Conservation (phyloP, 2,329 filamentous ascomycete species). For the Cryphonectria nitschkei region DNA sequence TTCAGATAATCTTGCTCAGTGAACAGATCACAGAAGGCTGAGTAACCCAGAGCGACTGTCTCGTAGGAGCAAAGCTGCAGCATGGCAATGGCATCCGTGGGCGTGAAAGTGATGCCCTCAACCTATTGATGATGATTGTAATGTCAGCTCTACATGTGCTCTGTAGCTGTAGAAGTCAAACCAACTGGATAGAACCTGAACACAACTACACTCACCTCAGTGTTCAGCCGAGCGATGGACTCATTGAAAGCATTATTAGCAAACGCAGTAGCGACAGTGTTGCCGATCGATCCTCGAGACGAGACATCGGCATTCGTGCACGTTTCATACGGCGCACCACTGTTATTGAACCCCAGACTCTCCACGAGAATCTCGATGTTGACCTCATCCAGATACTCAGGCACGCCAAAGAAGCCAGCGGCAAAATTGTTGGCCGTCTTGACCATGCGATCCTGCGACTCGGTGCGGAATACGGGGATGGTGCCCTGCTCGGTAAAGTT, state of each 20-base stretch:
- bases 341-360: constrained; percentile 36
- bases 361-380: constrained; percentile 42
- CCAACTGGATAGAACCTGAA: not conserved
- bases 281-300: constrained; percentile 34
- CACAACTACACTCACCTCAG: constrained; percentile 30
- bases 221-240: constrained; percentile 37
- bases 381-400: constrained; percentile 39
- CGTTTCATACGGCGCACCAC: constrained; percentile 37
- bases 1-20: constrained; percentile 47
- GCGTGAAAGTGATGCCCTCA: constrained; percentile 38
- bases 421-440: constrained; percentile 40
- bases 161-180: not conserved
- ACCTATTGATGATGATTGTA: constrained; percentile 23
- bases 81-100: constrained; percentile 44
- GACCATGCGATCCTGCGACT: constrained; percentile 41
- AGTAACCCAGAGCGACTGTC: constrained; percentile 45
- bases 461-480: constrained; percentile 43
- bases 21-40: constrained; percentile 46
- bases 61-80: constrained; percentile 43
- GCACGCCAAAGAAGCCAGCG: constrained; percentile 40
- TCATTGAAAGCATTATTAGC: constrained; percentile 36
- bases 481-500: constrained; percentile 45
- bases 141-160: not conserved
- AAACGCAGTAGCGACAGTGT: constrained; percentile 32
- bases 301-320: constrained; percentile 35